Evolutionary conservation across 164 flowering plant genomes (phyloP).

Genomic region (Santalum album): DNA sequence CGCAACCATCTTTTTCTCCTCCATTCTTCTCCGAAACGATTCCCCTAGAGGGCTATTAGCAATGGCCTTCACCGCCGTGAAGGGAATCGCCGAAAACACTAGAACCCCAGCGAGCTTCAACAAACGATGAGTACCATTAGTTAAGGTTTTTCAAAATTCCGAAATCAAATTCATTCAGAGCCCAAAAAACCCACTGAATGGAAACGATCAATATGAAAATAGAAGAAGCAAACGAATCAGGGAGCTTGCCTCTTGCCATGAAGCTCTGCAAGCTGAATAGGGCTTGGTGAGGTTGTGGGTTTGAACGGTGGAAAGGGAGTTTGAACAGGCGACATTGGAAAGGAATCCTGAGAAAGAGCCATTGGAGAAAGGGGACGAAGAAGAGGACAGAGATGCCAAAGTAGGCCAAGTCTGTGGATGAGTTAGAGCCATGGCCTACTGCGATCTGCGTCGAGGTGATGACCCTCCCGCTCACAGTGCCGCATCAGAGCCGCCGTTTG

Average conservation of each 20-base stretch:
- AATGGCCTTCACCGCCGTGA: slow-evolving; percentile 85
- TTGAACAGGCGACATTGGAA: too few species aligned
- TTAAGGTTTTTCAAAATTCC: neutral
- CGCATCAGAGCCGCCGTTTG: too few species aligned
- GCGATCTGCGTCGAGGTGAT: too few species aligned
- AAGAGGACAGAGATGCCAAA: too few species aligned
- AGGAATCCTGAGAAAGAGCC: too few species aligned
- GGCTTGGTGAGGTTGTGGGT: too few species aligned
- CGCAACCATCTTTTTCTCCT: slow-evolving; percentile 49
- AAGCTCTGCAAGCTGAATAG: slow-evolving; percentile 15
- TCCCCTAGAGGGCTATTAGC: slow-evolving; percentile 84
- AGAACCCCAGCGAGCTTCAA: slow-evolving; percentile 77
- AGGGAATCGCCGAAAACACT: slow-evolving; percentile 88
- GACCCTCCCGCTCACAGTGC: too few species aligned
- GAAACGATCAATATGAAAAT: neutral
- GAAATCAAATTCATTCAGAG: neutral
- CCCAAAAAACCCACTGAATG: neutral
- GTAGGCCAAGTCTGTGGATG: too few species aligned
- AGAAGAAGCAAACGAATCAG: neutral
- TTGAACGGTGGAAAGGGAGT: too few species aligned
- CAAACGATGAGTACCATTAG: neutral
- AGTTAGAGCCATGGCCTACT: too few species aligned
- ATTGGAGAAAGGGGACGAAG: too few species aligned
- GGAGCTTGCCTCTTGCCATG: slow-evolving; percentile 38
- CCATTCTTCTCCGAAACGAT: slow-evolving; percentile 54